These are phyloP conservation scores for Arthrobotrys megalospora DNA, from an alignment of 2,329 filamentous ascomycete genomes.

Conservation along the genomic window DNA sequence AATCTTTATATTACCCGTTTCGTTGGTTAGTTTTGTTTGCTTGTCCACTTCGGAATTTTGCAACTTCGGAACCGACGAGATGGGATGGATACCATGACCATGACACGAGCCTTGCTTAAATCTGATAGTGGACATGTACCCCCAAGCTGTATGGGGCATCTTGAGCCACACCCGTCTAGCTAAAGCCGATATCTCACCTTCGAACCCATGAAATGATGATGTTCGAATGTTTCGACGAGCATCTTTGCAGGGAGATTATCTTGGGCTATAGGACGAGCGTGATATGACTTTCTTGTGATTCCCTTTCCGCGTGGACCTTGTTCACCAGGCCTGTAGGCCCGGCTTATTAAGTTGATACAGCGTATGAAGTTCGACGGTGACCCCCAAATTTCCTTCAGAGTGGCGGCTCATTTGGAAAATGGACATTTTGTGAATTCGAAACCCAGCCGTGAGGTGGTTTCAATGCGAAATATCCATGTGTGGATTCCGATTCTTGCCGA, in stretches of 20 bases:
- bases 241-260: conserved; percentile 22
- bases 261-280: conserved; percentile 36
- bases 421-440: conserved; percentile 11
- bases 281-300: conserved; percentile 38
- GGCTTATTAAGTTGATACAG: conserved; percentile 33
- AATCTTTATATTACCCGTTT: conserved; percentile 32
- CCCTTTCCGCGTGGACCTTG: conserved; percentile 48
- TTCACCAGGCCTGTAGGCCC: conserved; percentile 18
- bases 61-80: conserved; percentile 51
- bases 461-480: conserved; percentile 23
- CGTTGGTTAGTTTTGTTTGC: conserved; percentile 21
- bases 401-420: conserved; percentile 29
- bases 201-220: conserved; percentile 27
- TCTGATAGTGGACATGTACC: conserved; percentile 19
- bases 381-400: conserved; percentile 43
- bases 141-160: conserved; percentile 25
- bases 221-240: conserved; percentile 22
- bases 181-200: conserved; percentile 19
- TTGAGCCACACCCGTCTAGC: conserved; percentile 42
- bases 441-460: conserved; percentile 21
- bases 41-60: conserved; percentile 36
- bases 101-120: conserved; percentile 28
- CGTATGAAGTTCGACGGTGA: conserved; percentile 15
- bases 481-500: conserved; percentile 30
- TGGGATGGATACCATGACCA: conserved; percentile 37